Base-by-base conservation (phyloP, 805 yeast genomes). In the Starmera caribaea region DNA sequence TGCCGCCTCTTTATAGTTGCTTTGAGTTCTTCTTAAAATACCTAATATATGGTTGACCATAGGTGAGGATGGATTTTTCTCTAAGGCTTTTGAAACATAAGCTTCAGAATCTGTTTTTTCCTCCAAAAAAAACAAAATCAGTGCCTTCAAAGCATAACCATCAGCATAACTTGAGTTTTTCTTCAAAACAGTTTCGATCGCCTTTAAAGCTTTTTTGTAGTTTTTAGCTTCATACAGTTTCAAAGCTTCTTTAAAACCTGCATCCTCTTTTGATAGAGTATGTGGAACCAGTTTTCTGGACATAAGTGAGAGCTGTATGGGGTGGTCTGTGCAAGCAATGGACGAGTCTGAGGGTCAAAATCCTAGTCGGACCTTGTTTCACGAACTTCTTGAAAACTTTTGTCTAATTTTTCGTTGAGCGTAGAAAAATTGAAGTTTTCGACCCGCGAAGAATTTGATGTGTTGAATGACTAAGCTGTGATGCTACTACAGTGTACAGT, bases 11-110 rank as follows among this genome's bases (percentile, higher is more conserved):
- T 65, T 65, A 56, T 83, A 88, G 46, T 82, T 72, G 47, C 76
- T 77, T 35, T 75, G 70, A 26, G 77, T 67, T 47, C 95, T 72
- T 64, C 83, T 81, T 57, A 81, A 82, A 39, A 90, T 77, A 15
- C 96, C 97, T 5, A 85, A 71, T 50, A 92, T 76, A 53, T 92
- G 97, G 61, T 86, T 73, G 15, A 84, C 82, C 36, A 88, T 74
- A 38, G 85, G 79, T 49, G 86, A 77, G 4, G 66, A 61, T 15
- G 75, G 65, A 30, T 74, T 80, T 48, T 76, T 76, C 29, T 67
- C 64, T 17, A 79, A 46, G 0, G 94, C 94, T 52, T 73, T 76
- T 32, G 61, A 48, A 38, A 88, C 73, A 49, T 75, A 74, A 0
- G 69, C 53, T 38, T 71, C 77, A 2, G 88, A 88, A 40, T 85